A percentile compares a stretch with the other conserved stretches of the same genome.
These are phyloP conservation scores for Cyphellophora europaea DNA, from an alignment of 2,329 filamentous ascomycete species.

Conservation along the genomic window DNA sequence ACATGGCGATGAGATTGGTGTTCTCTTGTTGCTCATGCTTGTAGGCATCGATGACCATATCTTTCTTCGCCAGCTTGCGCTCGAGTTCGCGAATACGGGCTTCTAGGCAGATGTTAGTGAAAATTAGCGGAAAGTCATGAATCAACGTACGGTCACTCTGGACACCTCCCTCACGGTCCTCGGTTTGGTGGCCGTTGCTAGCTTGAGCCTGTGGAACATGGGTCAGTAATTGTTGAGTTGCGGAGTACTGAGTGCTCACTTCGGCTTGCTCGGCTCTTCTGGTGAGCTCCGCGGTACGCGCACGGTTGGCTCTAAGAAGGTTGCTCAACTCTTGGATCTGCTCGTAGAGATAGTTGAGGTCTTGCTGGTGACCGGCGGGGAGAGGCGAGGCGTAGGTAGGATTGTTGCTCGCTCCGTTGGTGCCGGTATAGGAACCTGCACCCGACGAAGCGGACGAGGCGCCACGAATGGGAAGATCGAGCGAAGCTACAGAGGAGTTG, in stretches of 20 bases:
- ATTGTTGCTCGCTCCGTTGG: not conserved
- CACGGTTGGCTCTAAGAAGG: constrained; percentile 39
- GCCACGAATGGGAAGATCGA: too few species aligned
- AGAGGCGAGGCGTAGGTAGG: constrained; percentile 17
- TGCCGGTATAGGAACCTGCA: not conserved
- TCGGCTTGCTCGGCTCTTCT: constrained; percentile 39
- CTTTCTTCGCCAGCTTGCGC: constrained; percentile 36
- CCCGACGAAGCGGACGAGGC: too few species aligned
- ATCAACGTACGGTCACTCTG: constrained; percentile 17
- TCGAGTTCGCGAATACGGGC: constrained; percentile 40
- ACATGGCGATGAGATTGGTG: constrained; percentile 37
- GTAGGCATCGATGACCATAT: constrained; percentile 31
- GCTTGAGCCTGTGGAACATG: constrained; percentile 26
- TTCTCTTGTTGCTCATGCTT: constrained; percentile 39
- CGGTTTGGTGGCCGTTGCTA: constrained; percentile 27
- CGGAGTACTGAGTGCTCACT: constrained; percentile 23
- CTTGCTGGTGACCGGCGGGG: constrained; percentile 40
- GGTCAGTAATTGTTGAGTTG: not conserved
- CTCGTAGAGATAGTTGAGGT: constrained; percentile 40
- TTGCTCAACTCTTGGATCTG: constrained; percentile 41
- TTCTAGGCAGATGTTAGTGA: constrained; percentile 20
- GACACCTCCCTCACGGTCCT: constrained; percentile 6
- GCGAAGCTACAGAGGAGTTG: too few species aligned
- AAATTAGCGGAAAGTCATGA: too few species aligned
- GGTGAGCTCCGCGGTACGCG: constrained; percentile 40